Conservation (phyloP, 2,329 filamentous ascomycete species). For the Elsinoe arachidis region DNA sequence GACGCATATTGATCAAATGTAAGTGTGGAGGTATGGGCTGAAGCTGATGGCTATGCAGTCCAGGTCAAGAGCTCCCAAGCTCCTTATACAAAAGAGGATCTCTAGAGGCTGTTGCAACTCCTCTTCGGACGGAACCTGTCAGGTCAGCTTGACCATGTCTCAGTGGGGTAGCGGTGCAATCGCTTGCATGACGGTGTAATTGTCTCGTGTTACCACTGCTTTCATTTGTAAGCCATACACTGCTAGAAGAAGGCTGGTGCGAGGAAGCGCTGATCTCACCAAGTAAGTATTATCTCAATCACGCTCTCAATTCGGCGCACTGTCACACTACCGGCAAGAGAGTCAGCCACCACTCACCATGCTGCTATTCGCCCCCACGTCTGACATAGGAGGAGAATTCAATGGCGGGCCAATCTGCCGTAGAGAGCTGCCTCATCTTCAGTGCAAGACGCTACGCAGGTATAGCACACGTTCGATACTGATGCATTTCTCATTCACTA, state of each 20-base stretch:
- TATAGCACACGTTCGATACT: not conserved
- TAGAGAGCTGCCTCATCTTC: not conserved
- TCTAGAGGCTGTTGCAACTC: not conserved
- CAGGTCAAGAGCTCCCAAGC: not conserved
- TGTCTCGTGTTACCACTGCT: too few relatives aligned
- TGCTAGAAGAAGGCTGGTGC: too few relatives aligned
- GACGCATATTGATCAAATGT: not conserved
- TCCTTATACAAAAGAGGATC: not conserved
- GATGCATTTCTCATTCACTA: not conserved
- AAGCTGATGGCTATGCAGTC: not conserved
- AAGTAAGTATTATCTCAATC: too few relatives aligned
- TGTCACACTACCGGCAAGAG: too few relatives aligned
- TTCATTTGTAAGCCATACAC: too few relatives aligned
- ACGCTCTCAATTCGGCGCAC: too few relatives aligned
- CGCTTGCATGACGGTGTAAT: not conserved
- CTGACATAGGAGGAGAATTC: not conserved
- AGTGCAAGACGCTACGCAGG: not conserved
- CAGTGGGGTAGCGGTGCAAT: not conserved
- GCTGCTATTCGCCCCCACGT: not conserved
- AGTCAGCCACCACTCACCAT: too few relatives aligned
- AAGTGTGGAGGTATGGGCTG: too few relatives aligned
- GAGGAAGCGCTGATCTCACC: too few relatives aligned
- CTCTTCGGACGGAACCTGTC: not conserved
- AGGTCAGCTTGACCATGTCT: not conserved
- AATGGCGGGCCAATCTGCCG: not conserved